Conservation (phyloP, 371 early-diverging fungal species). For the Synchytrium microbalum region DNA sequence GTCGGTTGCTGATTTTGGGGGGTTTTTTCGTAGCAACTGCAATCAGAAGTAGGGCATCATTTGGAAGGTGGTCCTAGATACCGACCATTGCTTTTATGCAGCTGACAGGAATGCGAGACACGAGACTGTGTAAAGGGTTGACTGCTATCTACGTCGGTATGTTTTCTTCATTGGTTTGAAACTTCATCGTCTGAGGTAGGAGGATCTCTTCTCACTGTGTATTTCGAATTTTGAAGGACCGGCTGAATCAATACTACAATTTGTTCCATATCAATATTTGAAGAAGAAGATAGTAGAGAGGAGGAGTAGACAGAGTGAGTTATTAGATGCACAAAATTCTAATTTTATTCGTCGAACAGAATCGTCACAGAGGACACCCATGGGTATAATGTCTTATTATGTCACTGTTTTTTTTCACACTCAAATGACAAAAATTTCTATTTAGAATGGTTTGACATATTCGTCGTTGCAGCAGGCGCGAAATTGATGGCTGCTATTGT, state of each 20-base stretch:
- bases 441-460: slow-evolving; percentile 45
- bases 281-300: slow-evolving; percentile 40
- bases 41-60: slow-evolving; percentile 77
- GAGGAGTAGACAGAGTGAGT: slow-evolving; percentile 4
- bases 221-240: slow-evolving; percentile 63
- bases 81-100: too few relatives aligned
- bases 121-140: too few relatives aligned
- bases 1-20: slow-evolving; percentile 72
- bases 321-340: too few relatives aligned
- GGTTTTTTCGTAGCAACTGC: slow-evolving; percentile 50
- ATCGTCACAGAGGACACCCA: too few relatives aligned
- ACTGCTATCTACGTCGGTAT: slow-evolving; percentile 77
- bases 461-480: slow-evolving; percentile 75
- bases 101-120: too few relatives aligned
- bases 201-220: background rate
- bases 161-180: slow-evolving; percentile 29
- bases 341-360: too few relatives aligned
- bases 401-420: too few relatives aligned
- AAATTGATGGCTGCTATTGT: slow-evolving; percentile 81
- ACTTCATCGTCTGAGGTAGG: background rate
- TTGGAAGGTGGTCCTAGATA: too few relatives aligned
- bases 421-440: too few relatives aligned
- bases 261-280: slow-evolving; percentile 88
- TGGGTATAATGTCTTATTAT: too few relatives aligned
- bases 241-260: slow-evolving; percentile 84